A percentile compares a stretch with the other conserved stretches of the same genome.
These are phyloP conservation scores for Neurospora cerealis DNA, from an alignment of 495 filamentous ascomycete species.

Conservation along the genomic window DNA sequence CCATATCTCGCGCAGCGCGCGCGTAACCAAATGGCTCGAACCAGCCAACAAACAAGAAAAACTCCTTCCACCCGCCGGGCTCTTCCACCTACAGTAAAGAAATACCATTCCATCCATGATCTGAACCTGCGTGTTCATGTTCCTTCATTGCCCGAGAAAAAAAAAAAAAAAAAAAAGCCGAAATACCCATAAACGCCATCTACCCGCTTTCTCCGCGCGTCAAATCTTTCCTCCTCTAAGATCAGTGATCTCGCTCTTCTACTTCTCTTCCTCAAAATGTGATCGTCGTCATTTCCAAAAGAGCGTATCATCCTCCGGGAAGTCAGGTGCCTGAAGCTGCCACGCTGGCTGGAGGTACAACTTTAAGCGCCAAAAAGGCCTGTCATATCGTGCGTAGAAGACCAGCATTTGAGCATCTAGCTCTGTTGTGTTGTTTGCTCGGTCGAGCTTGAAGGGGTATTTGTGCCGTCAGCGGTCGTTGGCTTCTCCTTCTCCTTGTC, in stretches of 20 bases:
- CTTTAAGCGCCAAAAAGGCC: neutral
- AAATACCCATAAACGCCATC: neutral
- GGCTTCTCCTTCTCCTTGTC: slow-evolving; percentile 23
- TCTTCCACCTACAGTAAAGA: neutral
- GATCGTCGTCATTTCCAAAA: neutral
- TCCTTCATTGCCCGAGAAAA: neutral
- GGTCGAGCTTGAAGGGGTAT: neutral
- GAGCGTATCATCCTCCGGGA: neutral
- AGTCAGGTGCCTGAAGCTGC: neutral
- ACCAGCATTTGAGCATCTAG: neutral
- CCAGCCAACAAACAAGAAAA: neutral
- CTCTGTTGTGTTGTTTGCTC: neutral
- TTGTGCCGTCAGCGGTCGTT: neutral
- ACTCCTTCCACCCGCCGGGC: neutral
- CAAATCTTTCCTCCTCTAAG: neutral
- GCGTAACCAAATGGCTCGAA: neutral
- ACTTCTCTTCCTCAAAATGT: neutral
- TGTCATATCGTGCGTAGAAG: neutral
- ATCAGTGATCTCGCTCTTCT: neutral
- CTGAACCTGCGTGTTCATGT: neutral
- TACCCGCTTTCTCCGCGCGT: neutral
- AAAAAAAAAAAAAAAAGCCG: neutral
- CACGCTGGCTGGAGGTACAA: neutral
- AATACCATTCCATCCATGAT: neutral
- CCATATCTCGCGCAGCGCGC: neutral